Base-by-base conservation (phyloP, 192 early-diverging fungal genomes). In the Entomortierella lignicola region DNA sequence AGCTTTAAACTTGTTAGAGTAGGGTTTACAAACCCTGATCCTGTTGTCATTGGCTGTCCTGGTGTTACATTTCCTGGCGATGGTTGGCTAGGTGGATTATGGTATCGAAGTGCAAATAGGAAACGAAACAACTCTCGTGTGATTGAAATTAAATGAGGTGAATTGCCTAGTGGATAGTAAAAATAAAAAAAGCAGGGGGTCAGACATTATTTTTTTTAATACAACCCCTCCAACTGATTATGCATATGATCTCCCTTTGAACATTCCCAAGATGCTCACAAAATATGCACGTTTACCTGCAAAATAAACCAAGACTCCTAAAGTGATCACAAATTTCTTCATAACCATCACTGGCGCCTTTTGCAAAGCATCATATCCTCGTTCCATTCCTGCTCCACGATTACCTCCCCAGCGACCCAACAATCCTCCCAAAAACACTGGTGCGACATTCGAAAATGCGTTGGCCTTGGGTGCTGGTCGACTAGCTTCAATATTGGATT, bases 391-490 rank as follows among this genome's bases (percentile, higher is more conserved):
- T 47, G 74, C 60, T 20, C 74, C 74, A 15, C 74, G 74, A 32
- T 77, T 77, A 3, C 74, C 74, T n/a, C 74, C 74, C 74, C 74
- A 77, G n/a, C 74, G 74, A 21, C 74, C 74, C 25, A 77, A n/a
- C 11, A 77, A 39, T 21, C 60, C 74, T 15, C 66, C 74, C 44
- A 77, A 50, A 29, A 77, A 69, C 5, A 60, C 48, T 0, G 74
- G 66, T 15, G 74, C 74, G 13, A 77, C 25, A 23, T 69, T 77
- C 13, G 74, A 67, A 52, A 77, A 77, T 8, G 74, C 66, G 31
- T 77, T 77, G 11, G 74, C 66, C 30, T 69, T 77, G 21, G 74
- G 74, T 50, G 60, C 53, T 47, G 74, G 37, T 44, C 66, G 66
- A 51, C 61, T 54, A 5, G 74, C 66, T 15, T 77, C 74, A 47